phyloP scores from a whole-genome alignment of 2,329 filamentous ascomycete genomes.

The Camptophora hylomeconis region DNA sequence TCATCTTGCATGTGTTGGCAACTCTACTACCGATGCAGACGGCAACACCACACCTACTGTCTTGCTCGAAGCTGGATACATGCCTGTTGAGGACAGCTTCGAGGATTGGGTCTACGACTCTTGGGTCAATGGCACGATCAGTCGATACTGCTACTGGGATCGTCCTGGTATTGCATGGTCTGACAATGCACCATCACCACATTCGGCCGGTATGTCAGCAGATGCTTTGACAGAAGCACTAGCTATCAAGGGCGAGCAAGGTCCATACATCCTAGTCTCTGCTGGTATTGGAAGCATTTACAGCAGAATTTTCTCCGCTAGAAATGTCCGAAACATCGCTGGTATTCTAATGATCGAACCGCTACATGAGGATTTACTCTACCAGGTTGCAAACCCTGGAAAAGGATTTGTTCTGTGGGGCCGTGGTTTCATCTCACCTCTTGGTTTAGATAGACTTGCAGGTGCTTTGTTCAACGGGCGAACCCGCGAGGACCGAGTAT shows the following conservation, averaged over 20 bases:
- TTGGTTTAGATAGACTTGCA: conserved; percentile 68
- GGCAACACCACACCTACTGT: conserved; percentile 60
- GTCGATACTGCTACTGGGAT: conserved; percentile 89
- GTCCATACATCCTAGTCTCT: conserved; percentile 79
- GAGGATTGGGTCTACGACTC: conserved; percentile 67
- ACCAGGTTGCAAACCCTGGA: conserved; percentile 49
- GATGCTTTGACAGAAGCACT: conserved; percentile 82
- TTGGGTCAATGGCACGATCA: conserved; percentile 66
- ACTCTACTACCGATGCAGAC: conserved; percentile 41
- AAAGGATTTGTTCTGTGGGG: conserved; percentile 79
- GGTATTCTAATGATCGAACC: conserved; percentile 70
- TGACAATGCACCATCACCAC: conserved; percentile 85
- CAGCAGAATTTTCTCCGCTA: conserved; percentile 77
- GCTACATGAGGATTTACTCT: conserved; percentile 74
- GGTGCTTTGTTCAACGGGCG: conserved; percentile 75
- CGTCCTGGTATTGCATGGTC: conserved; percentile 79
- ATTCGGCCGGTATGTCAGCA: conserved; percentile 84
- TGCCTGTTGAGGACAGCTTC: conserved; percentile 64
- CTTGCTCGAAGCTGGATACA: conserved; percentile 71
- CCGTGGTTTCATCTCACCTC: conserved; percentile 70
- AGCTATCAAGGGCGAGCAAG: conserved; percentile 63
- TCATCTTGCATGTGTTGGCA: conserved; percentile 76
- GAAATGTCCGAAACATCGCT: conserved; percentile 60
- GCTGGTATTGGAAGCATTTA: conserved; percentile 82
- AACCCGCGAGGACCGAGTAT: conserved; percentile 69